Evolutionary conservation across 768 basidiomycete genomes (phyloP), one percentile per base, ranked within the genome.

Genomic region (Lanmaoa pseudosensibilis): DNA sequence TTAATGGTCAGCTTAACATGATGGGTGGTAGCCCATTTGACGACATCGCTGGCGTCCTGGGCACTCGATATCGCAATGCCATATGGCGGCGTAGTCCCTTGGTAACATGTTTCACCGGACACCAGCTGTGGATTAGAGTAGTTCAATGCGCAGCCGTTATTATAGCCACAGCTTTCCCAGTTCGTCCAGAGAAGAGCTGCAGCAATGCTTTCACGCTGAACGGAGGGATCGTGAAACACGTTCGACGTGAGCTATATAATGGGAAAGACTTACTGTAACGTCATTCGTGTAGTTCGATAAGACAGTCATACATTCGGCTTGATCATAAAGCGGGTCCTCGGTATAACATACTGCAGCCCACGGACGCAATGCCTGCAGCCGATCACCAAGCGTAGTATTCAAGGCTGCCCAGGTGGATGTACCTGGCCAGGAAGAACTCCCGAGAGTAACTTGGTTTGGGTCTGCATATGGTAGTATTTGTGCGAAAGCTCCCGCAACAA

Each of bases 101-200:
- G 64, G 16, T 49, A 47, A 23, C 57, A 59, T 0, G 23, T 12
- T 43, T 46, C 38, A 32, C 56, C 57, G 4, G 54, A 46, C 13
- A 65, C 49, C 5, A 58, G 50, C 13, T 55, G 60, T 12, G 64
- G 64, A 27, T 65, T 30, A 7, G 27, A 65, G 21, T 65, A 62
- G 30, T 65, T 64, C 30, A 65, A 38, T 27, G 52, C 49, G 37
- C 64, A 65, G 9, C 64, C 57, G 7, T 50, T 50, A 2, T 49
- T 48, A 4, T 54, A 50, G 21, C 64, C 60, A 15, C 64, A 65
- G 6, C 55, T 51, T 39, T 65, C 64, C 56, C 60, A 65, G 57
- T 65, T 65, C 10, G 55, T 4, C 64, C 64, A 65, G 21, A 65
- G 64, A 6, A 65, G 57, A 5, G 64, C 64, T 1, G 64, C 37